Evolutionary conservation across 805 yeast species (phyloP), one percentile per base, ranked within the genome.

Genomic region (Zygotorulaspora danielsina): DNA sequence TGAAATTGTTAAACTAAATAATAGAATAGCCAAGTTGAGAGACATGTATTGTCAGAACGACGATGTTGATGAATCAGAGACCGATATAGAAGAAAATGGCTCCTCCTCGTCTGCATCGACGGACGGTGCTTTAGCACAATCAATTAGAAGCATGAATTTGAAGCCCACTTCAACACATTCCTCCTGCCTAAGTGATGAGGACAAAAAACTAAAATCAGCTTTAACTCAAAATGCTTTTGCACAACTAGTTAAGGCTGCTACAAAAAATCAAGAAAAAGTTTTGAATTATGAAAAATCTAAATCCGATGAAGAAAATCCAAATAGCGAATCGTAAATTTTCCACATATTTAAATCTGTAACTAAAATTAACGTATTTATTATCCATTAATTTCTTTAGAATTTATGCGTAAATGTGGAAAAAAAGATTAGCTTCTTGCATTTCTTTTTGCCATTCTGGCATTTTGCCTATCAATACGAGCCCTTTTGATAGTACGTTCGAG

Each of bases 1-100:
- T 52, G 93, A 87, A 59, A 70, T 86, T 56, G 89, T 90, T 37
- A 79, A 78, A 52, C 75, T 90, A 64, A 78, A 83, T 54, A 88
- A 88, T 63, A 76, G 84, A 59, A 79, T 90, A 60, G 70, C 75
- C 54, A 79, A 81, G 50, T 73, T 90, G 57, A 78, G 81, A 64
- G 70, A 71, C 41, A 53, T 78, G 50, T 84, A 63, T 25, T 65
- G 51, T 12, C 31, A 27, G 8, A 18, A 27, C 9, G 17, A 8
- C 9, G 31, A 12, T 12, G 8, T 12, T 12, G 78, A 71, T 41
- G 70, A 64, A 25, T 34, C 56, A 11, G 65, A 49, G 38, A 49
- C 53, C 12, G 64, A 57, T 44, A 47, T 58, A n/a, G 65, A 57
- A 26, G 62, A 54, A 12, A 44, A 46, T 25, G 29, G 24, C 20